phyloP scores from a whole-genome alignment of 208 protist genomes.

The Leishmania tarentolae region DNA sequence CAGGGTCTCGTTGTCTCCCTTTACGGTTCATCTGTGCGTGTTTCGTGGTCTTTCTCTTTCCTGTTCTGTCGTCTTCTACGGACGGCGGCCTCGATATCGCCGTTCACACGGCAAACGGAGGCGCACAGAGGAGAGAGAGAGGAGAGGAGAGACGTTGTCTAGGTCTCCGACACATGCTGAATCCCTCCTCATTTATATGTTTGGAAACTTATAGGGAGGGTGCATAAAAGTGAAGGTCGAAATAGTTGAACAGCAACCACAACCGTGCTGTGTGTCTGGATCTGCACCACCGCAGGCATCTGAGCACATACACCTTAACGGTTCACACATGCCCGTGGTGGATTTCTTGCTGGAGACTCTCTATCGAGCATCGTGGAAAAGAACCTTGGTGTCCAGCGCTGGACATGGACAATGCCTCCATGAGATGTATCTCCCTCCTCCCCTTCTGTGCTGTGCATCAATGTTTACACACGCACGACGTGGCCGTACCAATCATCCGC shows the following conservation, averaged over 20 bases:
- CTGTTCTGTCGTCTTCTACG: background rate
- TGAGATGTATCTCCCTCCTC: background rate
- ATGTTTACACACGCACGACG: background rate
- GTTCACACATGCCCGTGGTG: background rate
- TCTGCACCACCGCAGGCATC: background rate
- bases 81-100: background rate
- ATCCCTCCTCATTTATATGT: background rate
- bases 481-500: background rate
- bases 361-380: background rate
- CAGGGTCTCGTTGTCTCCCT: background rate
- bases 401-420: too few relatives aligned
- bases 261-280: background rate
- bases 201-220: background rate
- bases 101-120: too few relatives aligned
- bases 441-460: background rate
- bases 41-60: background rate
- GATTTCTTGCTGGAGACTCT: background rate
- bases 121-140: too few relatives aligned
- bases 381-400: background rate
- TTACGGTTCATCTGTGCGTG: background rate
- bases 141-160: background rate
- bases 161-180: background rate
- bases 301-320: background rate
- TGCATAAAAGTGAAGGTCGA: background rate
- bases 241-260: background rate